Percentiles rank a stretch among this genome's conserved stretches.
Conservation (phyloP, 2,329 filamentous ascomycete species). For the Trichoderma afroharzianum region DNA sequence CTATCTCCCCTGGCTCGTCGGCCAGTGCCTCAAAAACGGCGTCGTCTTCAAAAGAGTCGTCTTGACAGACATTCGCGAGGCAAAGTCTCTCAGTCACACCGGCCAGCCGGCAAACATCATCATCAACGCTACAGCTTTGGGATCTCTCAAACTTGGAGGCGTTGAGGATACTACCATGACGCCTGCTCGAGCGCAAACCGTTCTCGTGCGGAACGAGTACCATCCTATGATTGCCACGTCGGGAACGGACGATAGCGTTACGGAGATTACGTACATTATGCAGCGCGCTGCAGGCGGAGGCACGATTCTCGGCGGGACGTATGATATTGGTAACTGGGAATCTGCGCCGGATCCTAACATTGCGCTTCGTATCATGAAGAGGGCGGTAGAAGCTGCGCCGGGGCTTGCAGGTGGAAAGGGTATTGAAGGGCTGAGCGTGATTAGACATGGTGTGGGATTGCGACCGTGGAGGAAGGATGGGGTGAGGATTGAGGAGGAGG, state of each 20-base stretch:
- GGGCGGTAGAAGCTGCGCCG: constrained; percentile 63
- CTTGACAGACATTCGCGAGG: constrained; percentile 70
- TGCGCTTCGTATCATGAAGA: constrained; percentile 79
- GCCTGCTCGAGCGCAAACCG: constrained; percentile 78
- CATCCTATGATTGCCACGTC: constrained; percentile 66
- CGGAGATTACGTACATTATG: constrained; percentile 80
- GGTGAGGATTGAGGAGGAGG: constrained; percentile 64
- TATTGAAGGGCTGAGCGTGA: constrained; percentile 67
- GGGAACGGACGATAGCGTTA: constrained; percentile 67
- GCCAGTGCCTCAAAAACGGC: constrained; percentile 72
- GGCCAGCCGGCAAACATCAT: constrained; percentile 62
- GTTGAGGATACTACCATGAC: constrained; percentile 71
- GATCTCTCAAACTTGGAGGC: constrained; percentile 71
- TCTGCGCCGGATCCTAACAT: constrained; percentile 72
- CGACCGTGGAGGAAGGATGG: constrained; percentile 72
- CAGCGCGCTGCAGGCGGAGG: constrained; percentile 74
- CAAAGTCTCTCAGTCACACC: constrained; percentile 48
- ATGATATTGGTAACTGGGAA: constrained; percentile 78
- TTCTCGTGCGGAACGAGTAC: constrained; percentile 76
- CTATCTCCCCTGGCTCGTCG: constrained; percentile 82
- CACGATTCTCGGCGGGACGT: constrained; percentile 81
- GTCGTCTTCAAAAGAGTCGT: constrained; percentile 62
- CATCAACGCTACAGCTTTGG: constrained; percentile 81
- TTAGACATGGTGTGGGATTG: constrained; percentile 79
- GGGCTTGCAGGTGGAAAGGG: constrained; percentile 62